phyloP scores from a whole-genome alignment of 176 grass and related monocot genomes.

The Hordeum vulgare region MorexV3_pseudomolecules_assembly NC_058523.1:474207467-474207966 shows the following conservation, averaged over 20 bases:
- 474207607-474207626: neutral
- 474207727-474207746: neutral
- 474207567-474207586: slow-evolving; percentile 45
- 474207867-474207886: neutral
- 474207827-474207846: neutral
- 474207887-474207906: neutral
- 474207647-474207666: slow-evolving; percentile 5
- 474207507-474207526: slow-evolving; percentile 47
- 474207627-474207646: no score
- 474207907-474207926: neutral
- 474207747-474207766: neutral
- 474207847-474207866: no score
- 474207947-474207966: no score
- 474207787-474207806: neutral
- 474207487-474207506: slow-evolving; percentile 18
- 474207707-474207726: neutral
- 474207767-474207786: neutral
- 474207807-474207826: neutral
- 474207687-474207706: neutral
- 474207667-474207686: no score
- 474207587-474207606: slow-evolving; percentile 18
- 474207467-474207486: slow-evolving; percentile 13
- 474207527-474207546: slow-evolving; percentile 38
- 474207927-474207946: neutral
- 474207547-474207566: slow-evolving; percentile 32